Conservation (phyloP, 2,329 filamentous ascomycete genomes). For the Knufia fluminis region DNA sequence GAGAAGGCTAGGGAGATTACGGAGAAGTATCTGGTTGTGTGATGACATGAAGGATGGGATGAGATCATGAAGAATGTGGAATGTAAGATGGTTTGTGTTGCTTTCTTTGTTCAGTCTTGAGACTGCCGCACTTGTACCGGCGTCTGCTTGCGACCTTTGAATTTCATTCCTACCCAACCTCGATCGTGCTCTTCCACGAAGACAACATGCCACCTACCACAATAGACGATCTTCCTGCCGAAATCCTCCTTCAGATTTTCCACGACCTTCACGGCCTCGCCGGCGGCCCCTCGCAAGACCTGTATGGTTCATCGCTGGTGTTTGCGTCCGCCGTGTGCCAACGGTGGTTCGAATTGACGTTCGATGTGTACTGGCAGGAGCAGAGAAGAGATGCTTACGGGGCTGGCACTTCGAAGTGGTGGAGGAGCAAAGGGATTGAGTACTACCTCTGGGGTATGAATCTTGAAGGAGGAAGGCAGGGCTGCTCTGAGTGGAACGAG, state of each 20-base stretch:
- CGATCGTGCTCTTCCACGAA: too few species aligned
- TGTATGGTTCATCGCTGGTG: not conserved
- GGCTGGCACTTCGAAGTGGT: too few species aligned
- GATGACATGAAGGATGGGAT: slow-evolving; percentile 11
- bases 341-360: not conserved
- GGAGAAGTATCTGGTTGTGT: slow-evolving; percentile 49
- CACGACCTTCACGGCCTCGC: not conserved
- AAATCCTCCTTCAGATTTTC: not conserved
- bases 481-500: too few species aligned
- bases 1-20: slow-evolving; percentile 53
- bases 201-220: not conserved
- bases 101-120: too few species aligned
- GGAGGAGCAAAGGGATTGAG: too few species aligned
- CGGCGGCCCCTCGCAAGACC: not conserved
- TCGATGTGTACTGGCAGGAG: not conserved
- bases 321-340: not conserved
- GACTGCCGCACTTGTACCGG: too few species aligned
- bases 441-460: too few species aligned
- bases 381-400: too few species aligned
- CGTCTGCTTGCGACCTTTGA: too few species aligned
- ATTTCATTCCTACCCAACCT: too few species aligned
- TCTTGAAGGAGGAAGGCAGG: too few species aligned
- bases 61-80: not conserved
- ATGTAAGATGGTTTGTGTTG: not conserved
- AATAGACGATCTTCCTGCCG: not conserved